Evolutionary conservation across 352 stramenopile genomes (phyloP).

Genomic region (Globisporangium cederbergense): DNA sequence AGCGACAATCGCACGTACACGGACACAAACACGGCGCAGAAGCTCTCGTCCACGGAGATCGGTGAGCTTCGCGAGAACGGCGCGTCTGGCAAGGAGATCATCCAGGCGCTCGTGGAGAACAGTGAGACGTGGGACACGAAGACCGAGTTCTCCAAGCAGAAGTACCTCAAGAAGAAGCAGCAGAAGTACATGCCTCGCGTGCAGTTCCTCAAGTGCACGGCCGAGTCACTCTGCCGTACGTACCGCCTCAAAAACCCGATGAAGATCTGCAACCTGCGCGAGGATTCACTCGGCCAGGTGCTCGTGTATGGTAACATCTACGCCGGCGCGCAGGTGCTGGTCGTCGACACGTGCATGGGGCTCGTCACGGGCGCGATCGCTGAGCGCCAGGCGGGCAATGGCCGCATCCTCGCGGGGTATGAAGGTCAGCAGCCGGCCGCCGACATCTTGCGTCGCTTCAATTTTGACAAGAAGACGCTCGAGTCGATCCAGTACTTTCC

Average conservation of each 20-base stretch:
- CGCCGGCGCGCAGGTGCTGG: conserved; percentile 84
- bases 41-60: conserved; percentile 68
- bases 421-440: conserved; percentile 70
- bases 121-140: conserved; percentile 93
- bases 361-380: conserved; percentile 89
- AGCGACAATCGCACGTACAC: conserved; percentile 83
- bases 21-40: conserved; percentile 85
- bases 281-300: conserved; percentile 93
- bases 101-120: conserved; percentile 92
- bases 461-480: conserved; percentile 75
- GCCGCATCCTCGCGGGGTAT: conserved; percentile 67
- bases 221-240: conserved; percentile 85
- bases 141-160: conserved; percentile 95
- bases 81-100: conserved; percentile 81
- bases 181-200: conserved; percentile 90
- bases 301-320: conserved; percentile 92
- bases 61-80: conserved; percentile 63
- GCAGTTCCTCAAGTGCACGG: conserved; percentile 83
- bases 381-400: conserved; percentile 69
- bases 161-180: conserved; percentile 96
- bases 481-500: conserved; percentile 78
- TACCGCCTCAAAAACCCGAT: conserved; percentile 88
- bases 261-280: conserved; percentile 89
- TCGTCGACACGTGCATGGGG: conserved; percentile 92
- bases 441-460: conserved; percentile 83